These are phyloP conservation scores for Flaveria brownii DNA, from an alignment of 129 eudicot species.

Conservation along the genomic window DNA sequence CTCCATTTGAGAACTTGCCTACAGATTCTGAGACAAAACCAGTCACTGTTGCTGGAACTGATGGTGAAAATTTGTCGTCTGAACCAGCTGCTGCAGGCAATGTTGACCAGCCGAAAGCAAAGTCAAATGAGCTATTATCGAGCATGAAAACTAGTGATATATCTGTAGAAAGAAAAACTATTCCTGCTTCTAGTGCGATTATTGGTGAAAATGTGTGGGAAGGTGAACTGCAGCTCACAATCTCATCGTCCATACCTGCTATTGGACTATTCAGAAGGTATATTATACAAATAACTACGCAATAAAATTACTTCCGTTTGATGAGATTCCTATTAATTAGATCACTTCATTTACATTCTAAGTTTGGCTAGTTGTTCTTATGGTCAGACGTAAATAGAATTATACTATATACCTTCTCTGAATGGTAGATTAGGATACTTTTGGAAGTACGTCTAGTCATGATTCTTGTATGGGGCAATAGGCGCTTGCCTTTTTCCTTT, in stretches of 20 bases:
- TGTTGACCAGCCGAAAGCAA: slow-evolving; percentile 24
- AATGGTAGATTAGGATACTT: neutral
- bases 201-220: slow-evolving; percentile 61
- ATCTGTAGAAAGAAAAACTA: slow-evolving; percentile 31
- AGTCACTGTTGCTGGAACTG: slow-evolving; percentile 28
- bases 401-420: neutral
- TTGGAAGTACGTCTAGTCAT: neutral
- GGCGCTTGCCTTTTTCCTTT: too few relatives aligned
- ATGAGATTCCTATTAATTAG: neutral
- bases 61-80: slow-evolving; percentile 21
- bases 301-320: too few relatives aligned
- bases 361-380: too few relatives aligned
- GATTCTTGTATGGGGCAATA: too few relatives aligned
- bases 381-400: too few relatives aligned
- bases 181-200: slow-evolving; percentile 23
- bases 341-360: too few relatives aligned
- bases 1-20: slow-evolving; percentile 60
- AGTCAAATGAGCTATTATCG: slow-evolving; percentile 21
- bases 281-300: neutral
- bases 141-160: slow-evolving; percentile 29
- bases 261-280: slow-evolving; percentile 75
- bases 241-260: slow-evolving; percentile 55
- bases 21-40: slow-evolving; percentile 37
- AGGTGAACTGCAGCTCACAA: slow-evolving; percentile 62
- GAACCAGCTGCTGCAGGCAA: slow-evolving; percentile 37